A percentile compares a stretch with the other conserved stretches of the same genome.
Evolutionary conservation across 768 basidiomycete genomes (phyloP).

Genomic region (Psilocybe tampanensis): DNA sequence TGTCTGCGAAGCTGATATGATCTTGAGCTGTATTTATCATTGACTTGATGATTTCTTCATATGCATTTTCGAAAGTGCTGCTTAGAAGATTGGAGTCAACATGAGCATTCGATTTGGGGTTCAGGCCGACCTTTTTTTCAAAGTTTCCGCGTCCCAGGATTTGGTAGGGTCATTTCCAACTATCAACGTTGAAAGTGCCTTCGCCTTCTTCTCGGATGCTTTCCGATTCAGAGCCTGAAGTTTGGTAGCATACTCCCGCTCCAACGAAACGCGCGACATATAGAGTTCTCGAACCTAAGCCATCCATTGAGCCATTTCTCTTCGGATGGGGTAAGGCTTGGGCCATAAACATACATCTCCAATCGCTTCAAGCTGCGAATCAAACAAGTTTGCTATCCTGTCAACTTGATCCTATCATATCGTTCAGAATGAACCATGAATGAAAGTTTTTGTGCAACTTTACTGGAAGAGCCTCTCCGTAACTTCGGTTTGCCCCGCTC

Average conservation of each 20-base stretch:
- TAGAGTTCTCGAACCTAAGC: constrained; percentile 74
- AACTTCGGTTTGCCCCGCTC: constrained; percentile 10
- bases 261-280: constrained; percentile 63
- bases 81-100: neutral
- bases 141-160: constrained; percentile 50
- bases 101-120: neutral
- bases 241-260: constrained; percentile 79
- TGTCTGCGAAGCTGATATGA: constrained; percentile 68
- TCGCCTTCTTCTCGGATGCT: constrained; percentile 71
- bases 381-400: constrained; percentile 55
- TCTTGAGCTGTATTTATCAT: constrained; percentile 65
- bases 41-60: constrained; percentile 65
- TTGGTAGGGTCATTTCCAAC: constrained; percentile 73
- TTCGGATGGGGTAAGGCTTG: neutral
- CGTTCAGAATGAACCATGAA: neutral
- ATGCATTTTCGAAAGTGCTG: constrained; percentile 77
- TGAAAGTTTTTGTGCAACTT: neutral
- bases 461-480: constrained; percentile 12
- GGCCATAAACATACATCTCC: constrained; percentile 53
- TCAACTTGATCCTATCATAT: constrained; percentile 70
- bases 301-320: neutral
- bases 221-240: constrained; percentile 68
- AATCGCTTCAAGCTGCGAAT: constrained; percentile 66
- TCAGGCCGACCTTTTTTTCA: constrained; percentile 54
- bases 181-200: constrained; percentile 53